phyloP scores from a whole-genome alignment of 2,329 filamentous ascomycete genomes.

The Diaporthe helianthi region DNA sequence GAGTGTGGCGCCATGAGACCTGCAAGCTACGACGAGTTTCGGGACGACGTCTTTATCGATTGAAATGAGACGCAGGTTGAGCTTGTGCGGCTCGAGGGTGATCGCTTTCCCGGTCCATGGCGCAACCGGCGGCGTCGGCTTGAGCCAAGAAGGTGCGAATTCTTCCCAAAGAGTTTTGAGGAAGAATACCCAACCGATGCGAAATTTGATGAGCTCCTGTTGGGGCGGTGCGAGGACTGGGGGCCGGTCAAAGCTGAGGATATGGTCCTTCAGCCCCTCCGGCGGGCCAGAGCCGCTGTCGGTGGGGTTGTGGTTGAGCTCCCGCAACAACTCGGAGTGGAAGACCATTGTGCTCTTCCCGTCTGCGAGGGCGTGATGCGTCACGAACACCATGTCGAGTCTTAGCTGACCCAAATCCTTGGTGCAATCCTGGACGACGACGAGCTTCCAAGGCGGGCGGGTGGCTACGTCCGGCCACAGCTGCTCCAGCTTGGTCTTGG shows the following conservation, averaged over 20 bases:
- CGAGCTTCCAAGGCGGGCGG: constrained; percentile 56
- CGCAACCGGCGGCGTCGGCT: constrained; percentile 35
- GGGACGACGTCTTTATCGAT: constrained; percentile 42
- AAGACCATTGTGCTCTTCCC: constrained; percentile 57
- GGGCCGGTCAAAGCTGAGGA: constrained; percentile 43
- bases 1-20: constrained; percentile 51
- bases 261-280: constrained; percentile 36
- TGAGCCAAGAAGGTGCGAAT: constrained; percentile 50
- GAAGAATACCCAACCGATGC: constrained; percentile 50
- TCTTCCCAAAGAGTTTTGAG: constrained; percentile 49
- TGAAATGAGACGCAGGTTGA: constrained; percentile 47
- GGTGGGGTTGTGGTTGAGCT: constrained; percentile 44
- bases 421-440: constrained; percentile 43
- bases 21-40: constrained; percentile 48
- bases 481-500: constrained; percentile 50
- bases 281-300: constrained; percentile 20
- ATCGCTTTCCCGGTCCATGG: constrained; percentile 50
- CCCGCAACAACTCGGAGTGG: constrained; percentile 53
- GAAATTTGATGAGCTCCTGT: constrained; percentile 51
- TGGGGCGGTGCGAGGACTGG: constrained; percentile 48
- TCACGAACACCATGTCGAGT: constrained; percentile 54
- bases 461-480: constrained; percentile 49
- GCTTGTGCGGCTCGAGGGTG: constrained; percentile 46
- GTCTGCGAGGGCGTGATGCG: constrained; percentile 61
- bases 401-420: constrained; percentile 37